Percentiles rank a stretch among this genome's conserved stretches.
phyloP scores from a whole-genome alignment of 805 yeast genomes.

The Candida adriatica region DNA sequence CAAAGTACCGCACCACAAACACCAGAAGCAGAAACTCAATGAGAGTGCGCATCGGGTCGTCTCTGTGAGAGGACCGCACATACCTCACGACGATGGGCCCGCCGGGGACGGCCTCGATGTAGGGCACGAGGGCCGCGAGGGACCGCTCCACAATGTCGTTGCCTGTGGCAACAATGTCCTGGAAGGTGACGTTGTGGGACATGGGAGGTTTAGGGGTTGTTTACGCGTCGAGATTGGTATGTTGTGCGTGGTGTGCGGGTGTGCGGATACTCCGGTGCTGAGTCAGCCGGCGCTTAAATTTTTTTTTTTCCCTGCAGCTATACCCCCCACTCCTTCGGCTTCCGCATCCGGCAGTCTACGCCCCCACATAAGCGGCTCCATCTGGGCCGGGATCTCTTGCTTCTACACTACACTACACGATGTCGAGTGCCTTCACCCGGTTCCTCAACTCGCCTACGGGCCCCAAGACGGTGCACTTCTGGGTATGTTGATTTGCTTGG shows the following conservation, averaged over 20 bases:
- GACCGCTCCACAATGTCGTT: conserved; percentile 4
- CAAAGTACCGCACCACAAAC: conserved; percentile 79
- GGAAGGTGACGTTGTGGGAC: conserved; percentile 3
- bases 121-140: conserved; percentile 5
- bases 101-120: conserved; percentile 38
- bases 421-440: conserved; percentile 53
- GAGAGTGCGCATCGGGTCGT: conserved; percentile 87
- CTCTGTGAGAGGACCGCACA: conserved; percentile 77
- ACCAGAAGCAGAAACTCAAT: conserved; percentile 70
- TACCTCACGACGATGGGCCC: conserved; percentile 58
- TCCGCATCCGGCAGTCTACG: conserved; percentile 6
- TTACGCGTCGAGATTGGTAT: not conserved
- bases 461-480: conserved; percentile 94
- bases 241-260: not conserved
- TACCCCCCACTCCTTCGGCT: not conserved
- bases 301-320: no score
- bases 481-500: conserved; percentile 50
- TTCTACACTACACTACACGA: conserved; percentile 6
- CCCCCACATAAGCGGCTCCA: conserved; percentile 6
- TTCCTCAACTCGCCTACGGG: conserved; percentile 87
- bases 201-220: not conserved
- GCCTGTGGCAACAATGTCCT: conserved; percentile 11
- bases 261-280: no score
- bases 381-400: not conserved
- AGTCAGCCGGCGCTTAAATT: no score